Percentiles rank a stretch among this genome's conserved stretches.
phyloP scores from a whole-genome alignment of 257 asterid genomes.

The Solanum lycopersicoides region DNA sequence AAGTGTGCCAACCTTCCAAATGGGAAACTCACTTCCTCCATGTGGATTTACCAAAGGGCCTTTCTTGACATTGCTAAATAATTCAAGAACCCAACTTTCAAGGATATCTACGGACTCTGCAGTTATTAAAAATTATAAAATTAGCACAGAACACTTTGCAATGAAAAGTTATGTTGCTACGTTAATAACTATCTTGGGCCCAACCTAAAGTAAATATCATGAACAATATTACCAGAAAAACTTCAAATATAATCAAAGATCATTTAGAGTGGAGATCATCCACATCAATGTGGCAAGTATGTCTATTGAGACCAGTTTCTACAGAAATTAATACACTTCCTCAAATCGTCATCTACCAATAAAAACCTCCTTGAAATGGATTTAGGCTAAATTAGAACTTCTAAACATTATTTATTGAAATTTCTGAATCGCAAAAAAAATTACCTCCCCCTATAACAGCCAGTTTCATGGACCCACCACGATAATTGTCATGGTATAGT shows the following conservation, averaged over 20 bases:
- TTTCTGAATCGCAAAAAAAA: background rate
- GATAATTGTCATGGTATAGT: conserved; percentile 59
- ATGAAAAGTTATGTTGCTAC: background rate
- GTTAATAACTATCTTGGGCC: background rate
- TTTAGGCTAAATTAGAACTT: background rate
- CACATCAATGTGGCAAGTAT: background rate
- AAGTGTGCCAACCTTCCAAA: conserved; percentile 77
- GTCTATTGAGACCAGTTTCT: background rate
- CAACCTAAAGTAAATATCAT: background rate
- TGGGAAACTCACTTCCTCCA: conserved; percentile 36
- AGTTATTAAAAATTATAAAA: conserved; percentile 14
- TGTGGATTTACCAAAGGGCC: conserved; percentile 44
- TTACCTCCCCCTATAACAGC: conserved; percentile 92
- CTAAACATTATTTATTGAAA: background rate
- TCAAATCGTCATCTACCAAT: background rate
- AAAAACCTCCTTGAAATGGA: background rate
- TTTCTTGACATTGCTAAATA: conserved; percentile 67
- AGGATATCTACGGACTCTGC: conserved; percentile 81
- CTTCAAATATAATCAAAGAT: background rate
- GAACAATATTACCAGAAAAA: background rate
- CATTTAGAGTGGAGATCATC: background rate
- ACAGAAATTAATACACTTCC: background rate
- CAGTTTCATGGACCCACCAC: conserved; percentile 88
- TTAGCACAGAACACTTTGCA: background rate
- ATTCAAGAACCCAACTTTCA: conserved; percentile 78